These are phyloP conservation scores for Chytriomyces sp. DNA, from an alignment of 192 early-diverging fungal species.

Conservation along the genomic window DNA sequence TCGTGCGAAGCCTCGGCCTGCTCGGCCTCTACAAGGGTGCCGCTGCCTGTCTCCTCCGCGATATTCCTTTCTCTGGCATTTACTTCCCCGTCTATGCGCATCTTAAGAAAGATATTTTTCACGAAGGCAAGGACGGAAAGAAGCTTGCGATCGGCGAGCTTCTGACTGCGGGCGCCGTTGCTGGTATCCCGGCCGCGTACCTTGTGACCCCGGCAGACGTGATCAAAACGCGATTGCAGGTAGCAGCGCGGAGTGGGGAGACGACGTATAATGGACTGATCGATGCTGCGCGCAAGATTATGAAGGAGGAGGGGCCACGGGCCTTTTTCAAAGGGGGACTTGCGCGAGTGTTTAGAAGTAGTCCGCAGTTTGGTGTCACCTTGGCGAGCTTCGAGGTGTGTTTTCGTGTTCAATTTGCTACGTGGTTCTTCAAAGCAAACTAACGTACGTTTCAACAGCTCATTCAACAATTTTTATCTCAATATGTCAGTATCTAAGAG, in stretches of 20 bases:
- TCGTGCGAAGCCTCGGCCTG: slow-evolving; percentile 87
- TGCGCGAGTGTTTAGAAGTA: slow-evolving; percentile 87
- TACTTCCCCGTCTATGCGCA: slow-evolving; percentile 99
- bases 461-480: slow-evolving; percentile 27
- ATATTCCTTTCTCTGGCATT: slow-evolving; percentile 96
- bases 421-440: background rate
- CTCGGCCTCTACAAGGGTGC: slow-evolving; percentile 94
- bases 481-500: slow-evolving; percentile 25
- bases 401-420: background rate
- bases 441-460: slow-evolving; percentile 4
- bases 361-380: slow-evolving; percentile 98
- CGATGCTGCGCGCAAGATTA: slow-evolving; percentile 87
- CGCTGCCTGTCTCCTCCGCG: slow-evolving; percentile 88
- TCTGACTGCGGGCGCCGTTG: slow-evolving; percentile 85
- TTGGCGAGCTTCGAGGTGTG: slow-evolving; percentile 81
- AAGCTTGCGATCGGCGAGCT: slow-evolving; percentile 63
- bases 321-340: slow-evolving; percentile 98
- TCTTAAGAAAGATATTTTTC: slow-evolving; percentile 89
- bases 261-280: slow-evolving; percentile 82
- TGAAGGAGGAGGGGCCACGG: slow-evolving; percentile 85
- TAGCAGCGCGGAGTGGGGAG: slow-evolving; percentile 86
- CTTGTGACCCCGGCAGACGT: slow-evolving; percentile 97
- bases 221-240: slow-evolving; percentile 97
- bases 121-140: slow-evolving; percentile 75
- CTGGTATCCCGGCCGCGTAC: slow-evolving; percentile 97